These are phyloP conservation scores for Cutaneotrichosporon mucoides DNA, from an alignment of 1,284 basidiomycete species.

Conservation along the genomic window DNA sequence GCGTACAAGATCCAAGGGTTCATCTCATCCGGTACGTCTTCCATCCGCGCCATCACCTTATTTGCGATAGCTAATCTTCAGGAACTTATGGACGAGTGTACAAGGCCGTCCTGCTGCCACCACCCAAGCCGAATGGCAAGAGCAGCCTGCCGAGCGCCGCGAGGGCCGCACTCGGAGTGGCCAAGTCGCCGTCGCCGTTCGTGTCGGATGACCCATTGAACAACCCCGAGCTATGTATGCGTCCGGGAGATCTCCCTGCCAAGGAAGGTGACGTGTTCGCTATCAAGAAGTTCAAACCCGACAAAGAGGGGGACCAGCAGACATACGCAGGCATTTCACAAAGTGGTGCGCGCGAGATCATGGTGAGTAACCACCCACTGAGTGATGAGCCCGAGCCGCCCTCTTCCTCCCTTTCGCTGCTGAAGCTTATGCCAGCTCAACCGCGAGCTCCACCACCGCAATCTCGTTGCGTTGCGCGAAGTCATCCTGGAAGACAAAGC, in stretches of 20 bases:
- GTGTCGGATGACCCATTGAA: conserved; percentile 26
- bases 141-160: conserved; percentile 25
- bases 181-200: conserved; percentile 13
- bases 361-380: conserved; percentile 57
- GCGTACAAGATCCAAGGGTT: conserved; percentile 94
- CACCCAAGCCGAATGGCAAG: conserved; percentile 26
- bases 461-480: conserved; percentile 84
- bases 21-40: conserved; percentile 66
- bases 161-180: conserved; percentile 26
- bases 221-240: conserved; percentile 46
- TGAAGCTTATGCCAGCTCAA: conserved; percentile 63
- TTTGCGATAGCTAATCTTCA: conserved; percentile 12
- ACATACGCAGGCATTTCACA: conserved; percentile 97
- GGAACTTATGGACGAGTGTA: conserved; percentile 98
- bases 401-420: too few species aligned
- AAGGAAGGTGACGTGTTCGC: conserved; percentile 70
- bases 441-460: conserved; percentile 87
- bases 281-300: conserved; percentile 99
- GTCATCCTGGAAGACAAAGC: conserved; percentile 97
- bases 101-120: conserved; percentile 66
- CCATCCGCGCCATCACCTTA: too few species aligned
- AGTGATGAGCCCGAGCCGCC: too few species aligned
- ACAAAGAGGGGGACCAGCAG: conserved; percentile 90
- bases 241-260: conserved; percentile 57
- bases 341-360: conserved; percentile 93